These are phyloP conservation scores for Pichia phayaonensis DNA, from an alignment of 805 yeast genomes.

Conservation along the genomic window DNA sequence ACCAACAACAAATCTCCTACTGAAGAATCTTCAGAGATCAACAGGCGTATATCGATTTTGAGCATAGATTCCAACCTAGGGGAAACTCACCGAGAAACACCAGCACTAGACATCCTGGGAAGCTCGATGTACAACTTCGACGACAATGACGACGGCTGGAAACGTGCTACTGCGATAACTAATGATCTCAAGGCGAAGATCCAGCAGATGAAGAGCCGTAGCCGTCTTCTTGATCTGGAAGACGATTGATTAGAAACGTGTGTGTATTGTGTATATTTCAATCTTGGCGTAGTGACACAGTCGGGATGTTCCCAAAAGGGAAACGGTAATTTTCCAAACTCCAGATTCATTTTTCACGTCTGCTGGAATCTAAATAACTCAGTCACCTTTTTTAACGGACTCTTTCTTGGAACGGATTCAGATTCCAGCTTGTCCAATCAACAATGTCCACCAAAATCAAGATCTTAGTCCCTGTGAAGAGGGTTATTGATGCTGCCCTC, in stretches of 20 bases:
- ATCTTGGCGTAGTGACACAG: no score
- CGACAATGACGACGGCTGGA: conserved; percentile 67
- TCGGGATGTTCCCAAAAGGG: neutral
- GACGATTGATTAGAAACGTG: conserved; percentile 1
- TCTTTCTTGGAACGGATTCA: neutral
- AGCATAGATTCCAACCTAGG: conserved; percentile 22
- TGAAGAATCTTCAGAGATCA: conserved; percentile 19
- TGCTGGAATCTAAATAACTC: neutral
- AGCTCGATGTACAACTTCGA: conserved; percentile 29
- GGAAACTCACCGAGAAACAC: conserved; percentile 8
- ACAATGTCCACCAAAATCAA: conserved; percentile 42
- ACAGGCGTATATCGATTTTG: conserved; percentile 27
- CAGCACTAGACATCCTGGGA: conserved; percentile 8
- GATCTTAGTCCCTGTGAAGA: conserved; percentile 88
- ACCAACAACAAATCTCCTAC: neutral
- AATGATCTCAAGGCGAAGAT: conserved; percentile 78
- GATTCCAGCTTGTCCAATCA: neutral
- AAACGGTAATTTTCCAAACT: neutral
- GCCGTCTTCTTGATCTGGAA: conserved; percentile 19
- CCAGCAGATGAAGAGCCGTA: conserved; percentile 76
- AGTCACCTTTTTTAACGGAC: neutral
- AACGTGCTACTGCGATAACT: conserved; percentile 84
- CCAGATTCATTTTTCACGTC: neutral
- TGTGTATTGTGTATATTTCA: neutral
- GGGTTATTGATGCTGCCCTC: conserved; percentile 90